Evolutionary conservation across 2,329 filamentous ascomycete genomes (phyloP).

Genomic region (Achaetomium macrosporum): DNA sequence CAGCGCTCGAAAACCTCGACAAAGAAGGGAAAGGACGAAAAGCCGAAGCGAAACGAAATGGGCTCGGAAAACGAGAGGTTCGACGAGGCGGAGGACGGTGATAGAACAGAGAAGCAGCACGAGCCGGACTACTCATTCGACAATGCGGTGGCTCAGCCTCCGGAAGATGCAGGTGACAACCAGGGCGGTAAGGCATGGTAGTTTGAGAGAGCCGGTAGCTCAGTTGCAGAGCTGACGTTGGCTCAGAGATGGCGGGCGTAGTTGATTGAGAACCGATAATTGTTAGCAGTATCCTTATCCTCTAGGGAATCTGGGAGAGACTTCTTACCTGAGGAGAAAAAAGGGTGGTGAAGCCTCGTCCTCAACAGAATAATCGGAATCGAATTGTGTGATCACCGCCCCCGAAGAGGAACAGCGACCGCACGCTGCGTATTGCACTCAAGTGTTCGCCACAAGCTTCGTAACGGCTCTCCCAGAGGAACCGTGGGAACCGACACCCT

Average conservation of each 20-base stretch:
- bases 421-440: slow-evolving; percentile 32
- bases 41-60: background rate
- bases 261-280: background rate
- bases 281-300: slow-evolving; percentile 29
- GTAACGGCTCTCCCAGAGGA: slow-evolving; percentile 28
- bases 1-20: background rate
- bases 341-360: slow-evolving; percentile 28
- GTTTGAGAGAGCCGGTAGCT: background rate
- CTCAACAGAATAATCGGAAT: slow-evolving; percentile 32
- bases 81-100: background rate
- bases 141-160: background rate
- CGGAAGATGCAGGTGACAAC: background rate
- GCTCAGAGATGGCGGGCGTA: background rate
- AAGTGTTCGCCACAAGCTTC: slow-evolving; percentile 31
- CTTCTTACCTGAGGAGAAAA: slow-evolving; percentile 26
- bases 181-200: background rate
- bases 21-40: background rate
- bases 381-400: slow-evolving; percentile 25
- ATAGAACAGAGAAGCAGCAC: background rate
- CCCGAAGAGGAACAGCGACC: slow-evolving; percentile 8
- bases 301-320: background rate
- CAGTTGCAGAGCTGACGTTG: background rate
- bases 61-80: background rate
- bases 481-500: slow-evolving; percentile 18
- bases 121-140: background rate